Evolutionary conservation across 768 basidiomycete genomes (phyloP).

Genomic region (Amanita subjunquillea): DNA sequence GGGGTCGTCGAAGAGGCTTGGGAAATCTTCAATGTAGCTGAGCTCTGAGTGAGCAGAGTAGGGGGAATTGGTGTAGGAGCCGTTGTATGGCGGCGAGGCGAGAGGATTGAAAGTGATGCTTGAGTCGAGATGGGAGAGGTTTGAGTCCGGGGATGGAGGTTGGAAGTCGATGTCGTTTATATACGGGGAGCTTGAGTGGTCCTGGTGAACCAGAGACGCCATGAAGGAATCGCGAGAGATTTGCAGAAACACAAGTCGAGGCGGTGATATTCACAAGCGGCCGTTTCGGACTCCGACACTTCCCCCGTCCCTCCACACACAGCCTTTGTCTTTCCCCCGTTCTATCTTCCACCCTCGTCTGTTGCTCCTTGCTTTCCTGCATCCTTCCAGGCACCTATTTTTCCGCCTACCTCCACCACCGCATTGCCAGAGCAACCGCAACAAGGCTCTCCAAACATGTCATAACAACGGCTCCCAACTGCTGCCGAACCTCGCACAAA

Average conservation of each 20-base stretch:
- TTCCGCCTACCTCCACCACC: too few species aligned
- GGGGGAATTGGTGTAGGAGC: slow-evolving; percentile 60
- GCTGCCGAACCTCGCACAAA: neutral
- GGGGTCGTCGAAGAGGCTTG: slow-evolving; percentile 35
- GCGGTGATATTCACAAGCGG: neutral
- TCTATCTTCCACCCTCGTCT: neutral
- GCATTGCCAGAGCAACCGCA: neutral
- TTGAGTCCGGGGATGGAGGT: slow-evolving; percentile 15
- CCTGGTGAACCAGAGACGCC: neutral
- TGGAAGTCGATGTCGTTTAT: slow-evolving; percentile 17
- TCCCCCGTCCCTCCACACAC: neutral
- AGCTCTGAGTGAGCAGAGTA: slow-evolving; percentile 65
- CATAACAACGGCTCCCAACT: neutral
- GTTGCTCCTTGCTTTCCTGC: neutral
- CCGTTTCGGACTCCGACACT: neutral
- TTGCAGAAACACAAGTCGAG: neutral
- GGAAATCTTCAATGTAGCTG: slow-evolving; percentile 37
- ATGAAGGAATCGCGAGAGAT: neutral
- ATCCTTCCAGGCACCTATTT: neutral
- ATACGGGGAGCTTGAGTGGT: neutral
- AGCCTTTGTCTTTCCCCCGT: neutral
- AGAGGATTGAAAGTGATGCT: slow-evolving; percentile 16
- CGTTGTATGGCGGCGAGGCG: slow-evolving; percentile 45
- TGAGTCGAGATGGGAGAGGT: slow-evolving; percentile 14
- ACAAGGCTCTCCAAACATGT: neutral